Base-by-base conservation (phyloP, 208 protist species). In the Trypanosoma brucei region DNA sequence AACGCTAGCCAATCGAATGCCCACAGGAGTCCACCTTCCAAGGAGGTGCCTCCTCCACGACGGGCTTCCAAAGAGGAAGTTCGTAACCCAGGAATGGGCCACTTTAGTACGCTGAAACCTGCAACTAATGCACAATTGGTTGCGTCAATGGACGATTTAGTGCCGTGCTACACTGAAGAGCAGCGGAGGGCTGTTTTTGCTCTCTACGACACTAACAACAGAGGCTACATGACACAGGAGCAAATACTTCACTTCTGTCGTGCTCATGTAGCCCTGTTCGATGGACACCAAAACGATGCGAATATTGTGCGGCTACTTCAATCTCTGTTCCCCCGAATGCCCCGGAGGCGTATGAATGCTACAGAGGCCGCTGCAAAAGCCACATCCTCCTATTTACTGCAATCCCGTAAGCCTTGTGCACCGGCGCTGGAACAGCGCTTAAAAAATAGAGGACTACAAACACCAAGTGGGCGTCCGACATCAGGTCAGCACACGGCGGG, bases 231-330 rank as follows among this genome's bases (percentile, higher is more conserved):
- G 1, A 64, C 59, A 56, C 53, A 35, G 0, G 46, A 70, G 35
- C 60, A 81, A 65, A 48, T 81, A 8, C 37, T 81, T 0, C 62
- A 74, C 71, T 81, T 81, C 55, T 76, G 70, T 39, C 60, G 63
- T 39, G 54, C 71, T 11, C 71, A 81, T 55, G 64, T 65, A 34
- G 71, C 76, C 0, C 65, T 75, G 39, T 68, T 62, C 55, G 58
- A 67, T 51, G 34, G 38, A 11, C 65, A 60, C 22, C 36, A 67
- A 2, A 72, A 40, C 55, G 76, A 77, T 34, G 46, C 39, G 3
- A 59, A 53, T 53, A 63, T 81, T 40, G 36, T 70, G 30, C 58
- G 61, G 31, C 50, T 59, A n/a, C 51, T 81, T n/a, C 31, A 31
- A 0, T 62, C 65, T 14, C 71, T 75, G 68, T 49, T 81, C 34